Evolutionary conservation across 2,329 filamentous ascomycete species (phyloP).

Genomic region (Colletotrichum filicis): DNA sequence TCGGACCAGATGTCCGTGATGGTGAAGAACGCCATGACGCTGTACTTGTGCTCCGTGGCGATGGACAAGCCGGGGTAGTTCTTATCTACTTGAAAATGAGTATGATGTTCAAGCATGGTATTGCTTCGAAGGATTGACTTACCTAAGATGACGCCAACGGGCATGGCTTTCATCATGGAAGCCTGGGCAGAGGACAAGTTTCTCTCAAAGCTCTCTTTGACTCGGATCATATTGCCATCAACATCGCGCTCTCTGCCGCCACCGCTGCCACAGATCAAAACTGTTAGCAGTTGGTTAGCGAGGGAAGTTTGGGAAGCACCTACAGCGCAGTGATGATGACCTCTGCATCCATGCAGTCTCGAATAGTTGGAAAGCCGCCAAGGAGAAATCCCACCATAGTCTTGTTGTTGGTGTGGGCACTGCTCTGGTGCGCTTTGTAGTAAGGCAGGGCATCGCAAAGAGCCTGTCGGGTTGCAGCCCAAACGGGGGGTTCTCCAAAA

Average conservation of each 20-base stretch:
- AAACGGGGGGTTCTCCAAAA: slow-evolving; percentile 49
- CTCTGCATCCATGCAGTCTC: slow-evolving; percentile 69
- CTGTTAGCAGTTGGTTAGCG: slow-evolving; percentile 22
- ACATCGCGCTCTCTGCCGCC: slow-evolving; percentile 62
- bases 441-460: slow-evolving; percentile 73
- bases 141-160: slow-evolving; percentile 68
- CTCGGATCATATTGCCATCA: slow-evolving; percentile 55
- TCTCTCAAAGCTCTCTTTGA: slow-evolving; percentile 45
- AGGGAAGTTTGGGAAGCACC: slow-evolving; percentile 39
- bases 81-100: slow-evolving; percentile 55
- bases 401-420: slow-evolving; percentile 61
- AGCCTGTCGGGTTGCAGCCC: slow-evolving; percentile 67
- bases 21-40: slow-evolving; percentile 76
- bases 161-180: slow-evolving; percentile 56
- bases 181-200: slow-evolving; percentile 43
- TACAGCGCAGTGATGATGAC: slow-evolving; percentile 73
- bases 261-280: slow-evolving; percentile 53
- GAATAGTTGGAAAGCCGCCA: slow-evolving; percentile 61
- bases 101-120: too few species aligned
- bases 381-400: slow-evolving; percentile 69
- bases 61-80: slow-evolving; percentile 59
- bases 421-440: slow-evolving; percentile 70
- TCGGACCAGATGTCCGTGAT: slow-evolving; percentile 78
- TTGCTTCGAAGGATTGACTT: slow-evolving; percentile 29
- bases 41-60: slow-evolving; percentile 67